Conservation (phyloP, 2,329 filamentous ascomycete species). For the Colletotrichum acutatum region DNA sequence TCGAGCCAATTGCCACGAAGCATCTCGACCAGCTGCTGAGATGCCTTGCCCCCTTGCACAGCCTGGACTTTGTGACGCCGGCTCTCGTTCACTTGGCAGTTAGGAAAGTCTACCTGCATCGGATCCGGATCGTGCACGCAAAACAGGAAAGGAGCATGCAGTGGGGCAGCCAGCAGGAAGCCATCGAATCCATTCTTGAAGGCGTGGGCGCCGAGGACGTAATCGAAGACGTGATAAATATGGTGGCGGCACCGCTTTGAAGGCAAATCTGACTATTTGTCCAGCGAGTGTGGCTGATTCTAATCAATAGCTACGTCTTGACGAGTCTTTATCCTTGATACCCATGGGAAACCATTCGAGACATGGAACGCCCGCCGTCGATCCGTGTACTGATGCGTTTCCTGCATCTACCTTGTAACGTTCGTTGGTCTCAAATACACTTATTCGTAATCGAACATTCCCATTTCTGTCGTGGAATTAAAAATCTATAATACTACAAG, state of each 20-base stretch:
- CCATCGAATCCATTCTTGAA: slow-evolving; percentile 75
- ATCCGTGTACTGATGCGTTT: slow-evolving; percentile 28
- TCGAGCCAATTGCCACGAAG: slow-evolving; percentile 81
- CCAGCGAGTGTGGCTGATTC: slow-evolving; percentile 23
- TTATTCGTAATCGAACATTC: slow-evolving; percentile 34
- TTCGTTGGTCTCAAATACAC: slow-evolving; percentile 17
- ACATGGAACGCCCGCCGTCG: slow-evolving; percentile 30
- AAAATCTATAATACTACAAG: slow-evolving; percentile 37
- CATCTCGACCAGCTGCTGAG: slow-evolving; percentile 78
- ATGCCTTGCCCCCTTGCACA: slow-evolving; percentile 84
- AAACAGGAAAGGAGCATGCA: slow-evolving; percentile 87
- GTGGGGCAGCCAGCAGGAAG: slow-evolving; percentile 85
- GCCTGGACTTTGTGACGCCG: slow-evolving; percentile 83
- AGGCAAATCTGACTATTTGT: not conserved
- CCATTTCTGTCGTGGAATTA: slow-evolving; percentile 37
- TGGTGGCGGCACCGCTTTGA: slow-evolving; percentile 66
- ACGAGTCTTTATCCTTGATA: slow-evolving; percentile 18
- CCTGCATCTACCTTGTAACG: slow-evolving; percentile 21
- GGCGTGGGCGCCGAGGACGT: slow-evolving; percentile 70
- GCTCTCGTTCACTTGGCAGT: slow-evolving; percentile 85
- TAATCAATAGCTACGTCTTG: not conserved
- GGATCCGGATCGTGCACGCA: slow-evolving; percentile 76
- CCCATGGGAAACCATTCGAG: slow-evolving; percentile 19
- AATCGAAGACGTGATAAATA: slow-evolving; percentile 71
- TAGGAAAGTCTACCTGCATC: slow-evolving; percentile 88